Base-by-base conservation (phyloP, 257 asterid species). In the Euphrasia confusa region DNA sequence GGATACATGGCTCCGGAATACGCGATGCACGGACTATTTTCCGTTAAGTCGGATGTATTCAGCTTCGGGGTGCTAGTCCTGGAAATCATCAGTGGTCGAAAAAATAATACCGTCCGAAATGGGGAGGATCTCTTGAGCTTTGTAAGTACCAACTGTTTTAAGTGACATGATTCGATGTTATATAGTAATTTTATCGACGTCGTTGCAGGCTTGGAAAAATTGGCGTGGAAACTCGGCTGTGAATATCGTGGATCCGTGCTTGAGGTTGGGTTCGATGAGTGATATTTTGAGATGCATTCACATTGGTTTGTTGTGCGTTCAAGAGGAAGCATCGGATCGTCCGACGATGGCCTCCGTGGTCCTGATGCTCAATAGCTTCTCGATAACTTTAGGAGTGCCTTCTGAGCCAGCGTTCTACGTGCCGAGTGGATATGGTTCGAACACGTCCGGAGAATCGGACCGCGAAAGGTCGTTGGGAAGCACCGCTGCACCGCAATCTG, bases 331-430 rank as follows among this genome's bases (percentile, higher is more conserved):
- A 9, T 37, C 42, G 3, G 42, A 37, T 37, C 8, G 42, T 0
- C 42, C 42, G 9, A 37, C 42, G 12, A 37, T 37, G 42, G 42
- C 42, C 0, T 37, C 42, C 0, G 42, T 37, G 0, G 42, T 37
- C 42, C 42, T 37, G 11, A 37, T 37, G 42, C 42, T 37, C 9
- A 37, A 37, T 52, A 62, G 64, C 53, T 42, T 50, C 6, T 54
- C 74, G 0, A 8, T 69, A 9, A 7, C 64, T 9, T 4, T 62
- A 58, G 4, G 33, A 11, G 26, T 63, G 5, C 65, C 65, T 3
- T 63, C 74, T 7, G 11, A 24, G 35, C 74, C 69, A 4, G 65
- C 69, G 24, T 63, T 70, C 58, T 47, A 21, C n/a, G 15, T 28
- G 5, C 7, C 48, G 17, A 32, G 63, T 33, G 12, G n/a, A 0